A percentile compares a stretch with the other conserved stretches of the same genome.
These are phyloP conservation scores for Fusarium gaditjirri DNA, from an alignment of 2,329 filamentous ascomycete genomes.

Conservation along the genomic window DNA sequence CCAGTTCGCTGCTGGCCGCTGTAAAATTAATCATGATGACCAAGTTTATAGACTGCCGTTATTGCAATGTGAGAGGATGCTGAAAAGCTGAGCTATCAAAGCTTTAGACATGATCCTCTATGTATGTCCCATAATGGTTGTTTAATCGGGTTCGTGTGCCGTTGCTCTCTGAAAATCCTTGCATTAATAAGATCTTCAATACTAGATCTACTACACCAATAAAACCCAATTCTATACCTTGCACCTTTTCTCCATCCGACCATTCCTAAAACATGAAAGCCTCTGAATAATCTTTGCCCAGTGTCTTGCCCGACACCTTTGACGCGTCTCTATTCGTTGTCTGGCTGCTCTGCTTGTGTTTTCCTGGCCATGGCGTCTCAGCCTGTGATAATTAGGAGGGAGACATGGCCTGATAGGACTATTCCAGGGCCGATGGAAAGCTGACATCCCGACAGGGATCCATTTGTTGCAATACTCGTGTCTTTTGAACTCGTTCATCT, in stretches of 20 bases:
- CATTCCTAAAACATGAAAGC: neutral
- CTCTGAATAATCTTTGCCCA: neutral
- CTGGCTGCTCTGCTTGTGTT: neutral
- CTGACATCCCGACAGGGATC: neutral
- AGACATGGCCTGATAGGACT: neutral
- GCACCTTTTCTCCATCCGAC: neutral
- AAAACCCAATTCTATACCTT: neutral
- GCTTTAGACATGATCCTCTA: neutral
- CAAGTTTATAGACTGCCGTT: too few relatives aligned
- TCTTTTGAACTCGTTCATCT: neutral
- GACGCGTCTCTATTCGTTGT: accelerated
- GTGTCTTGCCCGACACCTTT: neutral
- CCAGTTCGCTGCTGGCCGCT: too few relatives aligned
- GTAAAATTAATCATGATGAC: too few relatives aligned
- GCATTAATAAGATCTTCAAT: neutral
- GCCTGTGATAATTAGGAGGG: accelerated
- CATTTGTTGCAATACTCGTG: neutral
- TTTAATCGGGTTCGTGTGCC: neutral
- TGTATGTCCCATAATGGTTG: accelerated
- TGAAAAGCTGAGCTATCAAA: neutral
- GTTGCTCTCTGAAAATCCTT: neutral
- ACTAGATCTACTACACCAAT: neutral
- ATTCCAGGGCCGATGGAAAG: neutral
- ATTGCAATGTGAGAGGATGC: too few relatives aligned
- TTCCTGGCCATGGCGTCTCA: neutral